Percentiles rank a stretch among this genome's conserved stretches.
These are phyloP conservation scores for Ilyonectria mors-panacis DNA, from an alignment of 2,329 filamentous ascomycete genomes.

Conservation along the genomic window DNA sequence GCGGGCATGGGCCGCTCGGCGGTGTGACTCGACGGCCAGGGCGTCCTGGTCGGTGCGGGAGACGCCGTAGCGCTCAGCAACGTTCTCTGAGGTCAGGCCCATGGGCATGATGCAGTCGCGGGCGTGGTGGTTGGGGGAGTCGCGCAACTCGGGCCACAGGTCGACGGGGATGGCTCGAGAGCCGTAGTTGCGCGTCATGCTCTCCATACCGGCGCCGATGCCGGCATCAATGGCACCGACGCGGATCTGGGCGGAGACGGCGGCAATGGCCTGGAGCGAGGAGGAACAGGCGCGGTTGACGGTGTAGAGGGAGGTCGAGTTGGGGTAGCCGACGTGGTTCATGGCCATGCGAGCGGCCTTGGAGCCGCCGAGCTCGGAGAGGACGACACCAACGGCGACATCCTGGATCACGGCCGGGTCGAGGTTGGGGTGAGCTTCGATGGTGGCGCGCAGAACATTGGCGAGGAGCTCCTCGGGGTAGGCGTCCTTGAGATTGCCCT, in stretches of 20 bases:
- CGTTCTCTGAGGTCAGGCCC: conserved; percentile 92
- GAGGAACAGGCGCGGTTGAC: conserved; percentile 90
- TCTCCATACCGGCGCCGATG: conserved; percentile 93
- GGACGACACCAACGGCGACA: conserved; percentile 88
- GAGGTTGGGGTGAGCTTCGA: conserved; percentile 78
- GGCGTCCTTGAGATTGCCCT: conserved; percentile 87
- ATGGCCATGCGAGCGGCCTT: conserved; percentile 95
- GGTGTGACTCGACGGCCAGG: conserved; percentile 83
- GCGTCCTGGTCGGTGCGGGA: conserved; percentile 83
- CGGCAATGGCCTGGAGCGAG: conserved; percentile 82
- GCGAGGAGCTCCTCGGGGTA: conserved; percentile 92
- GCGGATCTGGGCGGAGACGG: conserved; percentile 82
- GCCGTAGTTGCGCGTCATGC: conserved; percentile 94
- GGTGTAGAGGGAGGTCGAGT: conserved; percentile 83
- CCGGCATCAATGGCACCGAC: conserved; percentile 80
- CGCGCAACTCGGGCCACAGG: conserved; percentile 81
- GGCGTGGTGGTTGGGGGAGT: conserved; percentile 76
- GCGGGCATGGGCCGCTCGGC: conserved; percentile 79
- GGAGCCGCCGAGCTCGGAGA: conserved; percentile 90
- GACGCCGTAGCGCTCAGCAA: conserved; percentile 83
- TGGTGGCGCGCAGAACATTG: conserved; percentile 64
- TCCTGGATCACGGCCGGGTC: conserved; percentile 79
- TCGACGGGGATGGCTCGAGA: conserved; percentile 86
- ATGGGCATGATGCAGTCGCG: conserved; percentile 94
- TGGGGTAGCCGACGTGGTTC: conserved; percentile 84